phyloP scores from a whole-genome alignment of 805 yeast species.

The Hagleromyces aurorensis region DNA sequence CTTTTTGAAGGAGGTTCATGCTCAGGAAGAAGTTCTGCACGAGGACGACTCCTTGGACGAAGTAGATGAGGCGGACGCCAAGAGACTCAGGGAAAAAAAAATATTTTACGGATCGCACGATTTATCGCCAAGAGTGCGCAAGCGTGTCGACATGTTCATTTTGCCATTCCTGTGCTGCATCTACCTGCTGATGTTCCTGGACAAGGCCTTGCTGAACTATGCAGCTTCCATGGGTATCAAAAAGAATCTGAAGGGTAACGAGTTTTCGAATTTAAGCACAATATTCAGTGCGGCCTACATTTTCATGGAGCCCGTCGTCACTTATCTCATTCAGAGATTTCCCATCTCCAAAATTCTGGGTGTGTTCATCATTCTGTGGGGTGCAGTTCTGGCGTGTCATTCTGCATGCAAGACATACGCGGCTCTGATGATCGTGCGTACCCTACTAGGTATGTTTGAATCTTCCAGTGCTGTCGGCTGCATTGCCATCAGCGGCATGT shows the following conservation, averaged over 20 bases:
- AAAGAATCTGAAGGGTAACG: conserved; percentile 38
- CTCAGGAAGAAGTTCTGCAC: conserved; percentile 11
- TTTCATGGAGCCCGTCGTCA: conserved; percentile 45
- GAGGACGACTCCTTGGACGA: conserved; percentile 5
- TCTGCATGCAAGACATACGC: conserved; percentile 47
- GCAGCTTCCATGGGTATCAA: conserved; percentile 62
- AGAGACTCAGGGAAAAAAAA: conserved; percentile 3
- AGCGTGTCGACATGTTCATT: conserved; percentile 42
- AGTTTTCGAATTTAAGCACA: conserved; percentile 46
- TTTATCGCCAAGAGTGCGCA: conserved; percentile 16
- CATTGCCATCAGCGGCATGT: conserved; percentile 53
- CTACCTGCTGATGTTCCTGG: conserved; percentile 51
- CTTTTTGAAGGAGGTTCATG: conserved; percentile 15
- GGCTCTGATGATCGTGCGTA: conserved; percentile 46
- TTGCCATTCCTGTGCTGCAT: conserved; percentile 44
- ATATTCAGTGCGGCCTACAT: conserved; percentile 48
- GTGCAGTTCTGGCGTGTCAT: conserved; percentile 42
- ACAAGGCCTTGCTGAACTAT: conserved; percentile 50
- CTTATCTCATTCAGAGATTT: conserved; percentile 40
- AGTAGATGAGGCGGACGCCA: conserved; percentile 4
- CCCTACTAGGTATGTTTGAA: conserved; percentile 48
- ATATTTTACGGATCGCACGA: conserved; percentile 22
- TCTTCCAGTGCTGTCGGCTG: conserved; percentile 49
- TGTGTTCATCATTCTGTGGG: conserved; percentile 44
- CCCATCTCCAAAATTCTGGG: conserved; percentile 49